Conservation (phyloP, 352 stramenopile genomes). For the Globisporangium abappressorium region DNA sequence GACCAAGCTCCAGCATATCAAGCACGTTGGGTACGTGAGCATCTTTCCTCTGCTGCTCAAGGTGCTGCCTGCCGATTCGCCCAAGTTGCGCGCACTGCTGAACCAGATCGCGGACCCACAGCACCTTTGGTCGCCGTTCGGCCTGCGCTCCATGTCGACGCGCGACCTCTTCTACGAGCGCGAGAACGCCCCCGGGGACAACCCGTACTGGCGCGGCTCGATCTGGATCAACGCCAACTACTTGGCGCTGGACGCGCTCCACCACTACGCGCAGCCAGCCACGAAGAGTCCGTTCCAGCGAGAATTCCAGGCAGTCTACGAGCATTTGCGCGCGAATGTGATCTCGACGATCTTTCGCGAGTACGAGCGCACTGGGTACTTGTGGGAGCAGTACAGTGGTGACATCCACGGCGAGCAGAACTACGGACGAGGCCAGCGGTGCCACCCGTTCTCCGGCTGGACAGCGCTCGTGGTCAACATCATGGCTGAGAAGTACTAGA, state of each 20-base stretch:
- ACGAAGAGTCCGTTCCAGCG: constrained; percentile 42
- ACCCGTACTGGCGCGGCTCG: constrained; percentile 91
- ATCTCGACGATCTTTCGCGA: constrained; percentile 66
- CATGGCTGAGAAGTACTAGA: constrained; percentile 89
- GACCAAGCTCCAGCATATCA: constrained; percentile 65
- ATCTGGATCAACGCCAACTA: constrained; percentile 96
- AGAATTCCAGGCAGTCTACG: constrained; percentile 45
- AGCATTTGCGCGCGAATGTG: constrained; percentile 53
- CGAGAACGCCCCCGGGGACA: constrained; percentile 88
- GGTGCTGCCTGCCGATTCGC: constrained; percentile 61
- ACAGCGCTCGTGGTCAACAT: constrained; percentile 92
- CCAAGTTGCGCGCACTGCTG: constrained; percentile 57
- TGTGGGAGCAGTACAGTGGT: constrained; percentile 95
- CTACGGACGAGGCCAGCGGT: constrained; percentile 83
- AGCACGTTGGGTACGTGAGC: constrained; percentile 87
- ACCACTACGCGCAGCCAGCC: constrained; percentile 60
- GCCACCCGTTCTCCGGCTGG: constrained; percentile 94
- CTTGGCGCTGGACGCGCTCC: constrained; percentile 80
- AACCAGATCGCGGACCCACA: constrained; percentile 52
- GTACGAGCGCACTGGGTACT: constrained; percentile 86
- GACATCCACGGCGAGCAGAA: constrained; percentile 34
- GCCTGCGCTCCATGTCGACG: constrained; percentile 86
- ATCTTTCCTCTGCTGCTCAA: constrained; percentile 85
- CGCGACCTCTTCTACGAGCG: constrained; percentile 84
- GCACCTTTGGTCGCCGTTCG: constrained; percentile 77